Base-by-base conservation (phyloP, 805 yeast genomes). In the Candida dajiaensis region DNA sequence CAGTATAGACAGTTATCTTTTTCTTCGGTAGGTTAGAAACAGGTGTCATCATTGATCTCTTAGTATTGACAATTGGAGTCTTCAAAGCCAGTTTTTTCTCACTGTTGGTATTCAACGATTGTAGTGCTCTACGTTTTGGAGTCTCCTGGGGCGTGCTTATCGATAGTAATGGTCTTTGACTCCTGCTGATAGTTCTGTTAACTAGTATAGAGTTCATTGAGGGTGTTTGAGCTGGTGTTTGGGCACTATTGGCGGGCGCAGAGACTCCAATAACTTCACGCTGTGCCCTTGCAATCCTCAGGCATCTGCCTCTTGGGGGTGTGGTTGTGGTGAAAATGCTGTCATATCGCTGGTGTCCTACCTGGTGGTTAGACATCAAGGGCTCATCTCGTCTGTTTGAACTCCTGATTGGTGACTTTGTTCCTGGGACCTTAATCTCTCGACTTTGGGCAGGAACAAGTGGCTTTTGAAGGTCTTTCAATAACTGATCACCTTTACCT, bases 1-100 rank as follows among this genome's bases (percentile, higher is more conserved):
- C 28, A 25, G 28, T 41, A 29, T 52, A 48, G 2, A 47, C 53
- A 1, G n/a, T 38, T 16, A 16, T 47, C 33, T 20, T 47, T 45
- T 18, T 5, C 25, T 22, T 36, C 28, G 44, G 6, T 20, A 33
- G 20, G 43, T 44, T 20, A 18, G 39, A 19, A 2, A 36, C 42
- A 3, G 51, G 52, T 6, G 49, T 46, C 33, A 22, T n/a, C 38
- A 47, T 19, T 15, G 13, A 25, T 19, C 15, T 16, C 22, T 31
- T 7, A 15, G 29, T 20, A 6, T 12, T 36, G 23, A 36, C n/a
- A 19, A 10, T 19, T 13, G 39, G 39, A 6, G 39, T 36, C n/a
- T 16, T 20, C 11, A 36, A 3, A 8, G 39, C 23, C 10, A 36
- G 5, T 13, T 36, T 36, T 18, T 18, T 36, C n/a, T 7, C 39